A percentile compares a stretch with the other conserved stretches of the same genome.
phyloP scores from a whole-genome alignment of 1,139 yeast species.

The Candida freyschussii region DNA sequence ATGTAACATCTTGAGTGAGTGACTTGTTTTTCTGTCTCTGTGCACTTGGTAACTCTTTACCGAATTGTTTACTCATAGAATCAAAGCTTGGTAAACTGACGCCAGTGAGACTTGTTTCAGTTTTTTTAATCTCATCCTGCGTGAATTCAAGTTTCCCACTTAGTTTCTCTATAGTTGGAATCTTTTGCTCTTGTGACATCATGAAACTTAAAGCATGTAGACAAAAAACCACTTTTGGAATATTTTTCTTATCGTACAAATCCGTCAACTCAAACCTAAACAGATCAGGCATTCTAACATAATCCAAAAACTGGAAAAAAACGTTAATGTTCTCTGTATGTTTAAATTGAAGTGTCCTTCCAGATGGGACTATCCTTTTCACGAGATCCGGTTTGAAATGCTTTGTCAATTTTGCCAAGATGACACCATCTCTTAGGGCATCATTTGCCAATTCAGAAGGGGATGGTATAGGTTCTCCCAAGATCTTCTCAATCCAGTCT shows the following conservation, averaged over 20 bases:
- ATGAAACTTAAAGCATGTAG: slow-evolving; percentile 82
- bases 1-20: neutral
- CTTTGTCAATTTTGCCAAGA: slow-evolving; percentile 74
- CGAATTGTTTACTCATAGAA: slow-evolving; percentile 26
- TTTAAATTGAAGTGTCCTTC: slow-evolving; percentile 64
- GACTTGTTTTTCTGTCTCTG: slow-evolving; percentile 1
- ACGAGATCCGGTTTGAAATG: slow-evolving; percentile 66
- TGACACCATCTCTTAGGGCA: slow-evolving; percentile 74
- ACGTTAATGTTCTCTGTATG: slow-evolving; percentile 91
- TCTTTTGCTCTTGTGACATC: slow-evolving; percentile 43
- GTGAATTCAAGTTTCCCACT: slow-evolving; percentile 61
- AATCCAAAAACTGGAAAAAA: slow-evolving; percentile 69
- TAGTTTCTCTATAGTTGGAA: slow-evolving; percentile 56
- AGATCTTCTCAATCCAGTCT: slow-evolving; percentile 61
- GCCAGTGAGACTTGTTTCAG: slow-evolving; percentile 63
- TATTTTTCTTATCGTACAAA: slow-evolving; percentile 84
- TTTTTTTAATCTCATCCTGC: slow-evolving; percentile 61
- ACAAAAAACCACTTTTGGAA: slow-evolving; percentile 93
- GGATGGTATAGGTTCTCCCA: slow-evolving; percentile 47
- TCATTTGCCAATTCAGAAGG: slow-evolving; percentile 54
- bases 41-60: slow-evolving; percentile 14
- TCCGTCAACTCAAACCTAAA: slow-evolving; percentile 91
- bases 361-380: slow-evolving; percentile 48
- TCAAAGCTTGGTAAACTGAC: slow-evolving; percentile 62
- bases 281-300: slow-evolving; percentile 74